Conservation (phyloP, 495 filamentous ascomycete genomes). For the Tuber melanosporum region DNA sequence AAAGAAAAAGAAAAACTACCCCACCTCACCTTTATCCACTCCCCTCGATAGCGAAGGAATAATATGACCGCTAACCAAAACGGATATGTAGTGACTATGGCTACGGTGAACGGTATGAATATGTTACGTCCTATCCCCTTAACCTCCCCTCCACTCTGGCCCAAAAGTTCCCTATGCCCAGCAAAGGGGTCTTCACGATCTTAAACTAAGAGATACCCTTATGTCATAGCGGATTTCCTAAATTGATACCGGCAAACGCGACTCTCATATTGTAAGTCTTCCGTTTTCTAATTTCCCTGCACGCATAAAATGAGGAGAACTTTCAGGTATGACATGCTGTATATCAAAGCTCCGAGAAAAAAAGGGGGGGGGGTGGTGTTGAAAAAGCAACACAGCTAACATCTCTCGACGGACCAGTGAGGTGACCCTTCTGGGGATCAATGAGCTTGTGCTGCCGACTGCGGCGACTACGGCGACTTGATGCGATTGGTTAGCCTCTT, state of each 20-base stretch:
- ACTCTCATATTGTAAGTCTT: conserved; percentile 47
- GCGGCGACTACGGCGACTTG: not conserved
- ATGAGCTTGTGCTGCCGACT: conserved; percentile 32
- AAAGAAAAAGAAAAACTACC: not conserved
- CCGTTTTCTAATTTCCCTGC: not conserved
- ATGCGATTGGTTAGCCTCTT: not conserved
- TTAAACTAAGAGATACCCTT: conserved; percentile 29
- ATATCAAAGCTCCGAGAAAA: conserved; percentile 5
- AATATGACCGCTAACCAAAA: conserved; percentile 20
- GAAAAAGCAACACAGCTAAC: conserved; percentile 5
- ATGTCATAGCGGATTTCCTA: conserved; percentile 45
- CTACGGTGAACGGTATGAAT: conserved; percentile 54
- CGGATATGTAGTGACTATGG: conserved; percentile 52
- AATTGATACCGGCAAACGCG: conserved; percentile 45
- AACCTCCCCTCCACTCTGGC: not conserved
- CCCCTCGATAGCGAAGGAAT: conserved; percentile 33
- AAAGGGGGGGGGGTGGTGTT: conserved; percentile 12
- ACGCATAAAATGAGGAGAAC: conserved; percentile 8
- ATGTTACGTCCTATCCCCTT: conserved; percentile 12
- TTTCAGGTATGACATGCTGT: conserved; percentile 16
- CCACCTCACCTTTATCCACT: not conserved
- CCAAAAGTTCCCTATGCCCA: not conserved
- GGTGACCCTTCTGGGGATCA: conserved; percentile 46
- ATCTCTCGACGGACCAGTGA: conserved; percentile 33
- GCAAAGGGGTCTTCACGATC: conserved; percentile 5